Percentiles rank a stretch among this genome's conserved stretches.
Evolutionary conservation across 306 rosid genomes (phyloP).

Genomic region (Myrica gale): DNA sequence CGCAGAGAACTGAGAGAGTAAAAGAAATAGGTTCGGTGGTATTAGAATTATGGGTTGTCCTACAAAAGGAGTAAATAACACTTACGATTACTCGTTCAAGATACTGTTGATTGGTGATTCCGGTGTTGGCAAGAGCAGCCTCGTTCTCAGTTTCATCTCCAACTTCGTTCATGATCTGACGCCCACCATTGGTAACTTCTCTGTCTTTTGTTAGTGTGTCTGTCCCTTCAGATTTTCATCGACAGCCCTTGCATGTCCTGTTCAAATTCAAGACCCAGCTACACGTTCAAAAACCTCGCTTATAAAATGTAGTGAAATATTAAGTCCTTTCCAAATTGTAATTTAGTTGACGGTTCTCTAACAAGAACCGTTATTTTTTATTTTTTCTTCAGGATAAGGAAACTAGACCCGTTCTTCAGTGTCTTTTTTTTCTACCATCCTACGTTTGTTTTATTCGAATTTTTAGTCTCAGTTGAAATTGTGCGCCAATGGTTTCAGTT

Average conservation of each 20-base stretch:
- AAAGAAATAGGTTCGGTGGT: background rate
- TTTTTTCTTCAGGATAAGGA: background rate
- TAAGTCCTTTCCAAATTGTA: background rate
- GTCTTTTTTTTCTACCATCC: too few relatives aligned
- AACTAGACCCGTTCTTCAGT: too few relatives aligned
- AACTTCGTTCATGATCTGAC: conserved; percentile 60
- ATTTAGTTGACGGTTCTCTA: background rate
- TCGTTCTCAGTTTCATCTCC: conserved; percentile 82
- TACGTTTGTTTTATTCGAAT: background rate
- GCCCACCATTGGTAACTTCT: conserved; percentile 71
- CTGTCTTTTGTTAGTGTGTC: background rate
- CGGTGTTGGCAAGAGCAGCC: conserved; percentile 97
- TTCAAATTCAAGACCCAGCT: background rate
- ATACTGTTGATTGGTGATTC: conserved; percentile 86
- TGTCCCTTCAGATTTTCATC: background rate
- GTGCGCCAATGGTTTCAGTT: background rate
- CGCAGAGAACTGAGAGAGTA: background rate
- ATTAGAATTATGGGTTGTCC: conserved; percentile 52
- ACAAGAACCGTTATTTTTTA: background rate
- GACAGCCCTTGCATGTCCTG: background rate
- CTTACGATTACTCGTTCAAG: conserved; percentile 85
- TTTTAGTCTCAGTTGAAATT: background rate
- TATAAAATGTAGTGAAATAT: background rate
- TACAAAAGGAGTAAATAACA: conserved; percentile 49
- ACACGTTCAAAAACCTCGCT: background rate